Conservation (phyloP, 23 red algal genomes). For the Gracilariopsis chorda region DNA sequence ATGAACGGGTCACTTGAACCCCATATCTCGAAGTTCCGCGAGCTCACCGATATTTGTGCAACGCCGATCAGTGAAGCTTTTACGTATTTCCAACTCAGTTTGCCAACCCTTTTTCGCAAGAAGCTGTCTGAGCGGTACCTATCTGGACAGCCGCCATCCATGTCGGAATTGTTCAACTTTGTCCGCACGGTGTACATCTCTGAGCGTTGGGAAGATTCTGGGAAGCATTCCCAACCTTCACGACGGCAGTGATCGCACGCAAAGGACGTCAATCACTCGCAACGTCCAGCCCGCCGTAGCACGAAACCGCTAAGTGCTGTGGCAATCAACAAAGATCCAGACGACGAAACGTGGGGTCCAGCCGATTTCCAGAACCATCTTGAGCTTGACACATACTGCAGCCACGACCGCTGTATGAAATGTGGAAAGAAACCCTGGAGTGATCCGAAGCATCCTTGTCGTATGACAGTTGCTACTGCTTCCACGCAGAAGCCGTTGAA, state of each 20-base stretch:
- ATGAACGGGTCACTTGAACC: neutral
- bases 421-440: neutral
- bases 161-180: neutral
- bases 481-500: neutral
- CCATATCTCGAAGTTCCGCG: neutral
- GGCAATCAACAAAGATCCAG: neutral
- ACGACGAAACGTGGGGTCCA: neutral
- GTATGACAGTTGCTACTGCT: neutral
- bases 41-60: neutral
- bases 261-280: no score
- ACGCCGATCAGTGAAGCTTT: neutral
- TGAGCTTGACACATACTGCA: neutral
- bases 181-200: neutral
- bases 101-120: neutral
- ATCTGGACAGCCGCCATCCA: neutral
- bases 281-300: no score
- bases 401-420: neutral
- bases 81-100: neutral
- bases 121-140: neutral
- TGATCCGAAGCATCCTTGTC: neutral
- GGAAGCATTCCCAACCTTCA: neutral
- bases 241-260: no score
- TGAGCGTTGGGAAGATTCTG: neutral
- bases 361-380: neutral
- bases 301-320: no score